phyloP scores from a whole-genome alignment of 225 moss, liverwort and hornwort genomes.

The Bryoerythrophyllum caledonicum region DNA sequence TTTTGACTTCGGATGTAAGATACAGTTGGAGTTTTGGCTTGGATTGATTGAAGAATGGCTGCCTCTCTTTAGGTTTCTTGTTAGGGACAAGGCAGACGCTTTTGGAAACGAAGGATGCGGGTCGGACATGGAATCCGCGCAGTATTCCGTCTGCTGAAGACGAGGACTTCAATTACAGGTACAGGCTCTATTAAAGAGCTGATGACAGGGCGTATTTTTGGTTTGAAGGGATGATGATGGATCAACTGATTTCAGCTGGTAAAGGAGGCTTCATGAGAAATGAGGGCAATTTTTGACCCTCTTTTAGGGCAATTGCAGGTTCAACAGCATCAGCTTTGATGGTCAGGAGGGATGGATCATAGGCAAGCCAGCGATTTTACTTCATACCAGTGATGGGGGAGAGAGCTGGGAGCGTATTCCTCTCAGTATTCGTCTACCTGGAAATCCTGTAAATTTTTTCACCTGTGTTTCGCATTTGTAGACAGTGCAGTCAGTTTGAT shows the following conservation, averaged over 20 bases:
- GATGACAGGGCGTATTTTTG: background rate
- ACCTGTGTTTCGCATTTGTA: constrained; percentile 4
- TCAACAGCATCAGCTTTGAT: constrained; percentile 73
- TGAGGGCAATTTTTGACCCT: background rate
- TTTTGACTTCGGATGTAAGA: background rate
- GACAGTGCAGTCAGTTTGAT: background rate
- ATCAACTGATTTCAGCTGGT: background rate
- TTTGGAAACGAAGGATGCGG: constrained; percentile 82
- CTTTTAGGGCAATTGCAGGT: constrained; percentile 34
- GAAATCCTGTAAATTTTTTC: constrained; percentile 58
- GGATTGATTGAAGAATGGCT: background rate
- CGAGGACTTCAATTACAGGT: constrained; percentile 84
- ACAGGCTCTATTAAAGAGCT: background rate
- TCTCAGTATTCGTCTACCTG: constrained; percentile 77
- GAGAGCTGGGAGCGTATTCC: constrained; percentile 80
- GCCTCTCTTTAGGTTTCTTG: constrained; percentile 52
- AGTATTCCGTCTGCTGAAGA: constrained; percentile 76
- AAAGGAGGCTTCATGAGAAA: background rate
- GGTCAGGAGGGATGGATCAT: constrained; percentile 86
- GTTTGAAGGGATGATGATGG: background rate
- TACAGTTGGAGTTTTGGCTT: background rate
- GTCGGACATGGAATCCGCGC: constrained; percentile 63
- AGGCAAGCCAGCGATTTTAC: constrained; percentile 84
- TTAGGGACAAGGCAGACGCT: constrained; percentile 83
- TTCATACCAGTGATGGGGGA: constrained; percentile 67